Evolutionary conservation across 2,329 filamentous ascomycete genomes (phyloP), one percentile per base, ranked within the genome.

Genomic region (Whalleya microplaca): DNA sequence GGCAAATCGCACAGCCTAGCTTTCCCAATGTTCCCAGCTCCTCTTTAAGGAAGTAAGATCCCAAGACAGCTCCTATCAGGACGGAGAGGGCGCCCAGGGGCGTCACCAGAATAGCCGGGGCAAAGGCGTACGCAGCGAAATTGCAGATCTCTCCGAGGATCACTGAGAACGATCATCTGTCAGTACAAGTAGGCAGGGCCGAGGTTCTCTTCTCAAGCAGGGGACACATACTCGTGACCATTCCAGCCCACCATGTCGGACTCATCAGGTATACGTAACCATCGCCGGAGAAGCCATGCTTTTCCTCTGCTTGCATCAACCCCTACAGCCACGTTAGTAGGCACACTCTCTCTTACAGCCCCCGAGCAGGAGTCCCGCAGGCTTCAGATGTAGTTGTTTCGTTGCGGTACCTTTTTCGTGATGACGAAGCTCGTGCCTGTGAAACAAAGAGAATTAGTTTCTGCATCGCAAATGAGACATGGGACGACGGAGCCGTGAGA

Each of bases 241-340:
- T 97, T 64, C 95, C 95, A 56, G 85, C 91, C 95, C 95, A 99
- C 95, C 95, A 99, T 67, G 94, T 82, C n/a, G 94, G 93, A 73
- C 91, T 98, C 73, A 88, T 91, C 55, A 99, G 76, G 75, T 99
- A 99, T 71, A 92, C 88, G 74, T 91, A 99, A 55, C 95, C 95
- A 68, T 98, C 95, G 66, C 96, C 95, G 73, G 97, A 92, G 72
- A 98, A 99, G 46, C 95, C 96, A 78, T 97, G 93, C 68, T 87
- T 85, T 76, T 96, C 89, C 71, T 91, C 91, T 62, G 92, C 91
- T 75, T 96, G 90, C 74, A 93, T 92, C 66, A 99, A 83, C 64
- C 94, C 94, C 89, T 94, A 67, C 29, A 52, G 43, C n/a, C 18
- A 51, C 46, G 53, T 61, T 64, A 58, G 67, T 27, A 27, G 23